A percentile compares a stretch with the other conserved stretches of the same genome.
These are phyloP conservation scores for Globisporangium yorkense DNA, from an alignment of 352 stramenopile genomes.

Conservation along the genomic window DNA sequence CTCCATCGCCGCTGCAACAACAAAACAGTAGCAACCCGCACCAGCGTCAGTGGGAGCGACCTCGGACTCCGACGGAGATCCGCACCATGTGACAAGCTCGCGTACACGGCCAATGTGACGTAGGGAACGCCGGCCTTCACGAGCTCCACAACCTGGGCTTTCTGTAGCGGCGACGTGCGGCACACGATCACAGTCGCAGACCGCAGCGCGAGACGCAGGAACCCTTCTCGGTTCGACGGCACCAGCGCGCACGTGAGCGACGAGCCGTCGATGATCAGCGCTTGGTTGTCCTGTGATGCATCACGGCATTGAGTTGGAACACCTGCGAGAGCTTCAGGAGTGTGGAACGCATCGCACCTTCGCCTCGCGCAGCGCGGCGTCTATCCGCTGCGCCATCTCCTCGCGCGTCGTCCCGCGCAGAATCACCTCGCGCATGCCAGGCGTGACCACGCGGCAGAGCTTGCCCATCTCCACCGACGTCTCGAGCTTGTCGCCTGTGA, in stretches of 20 bases:
- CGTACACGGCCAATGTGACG: constrained; percentile 92
- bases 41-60: background rate
- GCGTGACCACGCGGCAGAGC: constrained; percentile 77
- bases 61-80: no score
- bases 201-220: constrained; percentile 59
- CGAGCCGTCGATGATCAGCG: constrained; percentile 59
- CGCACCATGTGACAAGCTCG: background rate
- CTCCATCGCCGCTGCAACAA: constrained; percentile 91
- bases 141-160: constrained; percentile 91
- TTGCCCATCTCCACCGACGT: constrained; percentile 98
- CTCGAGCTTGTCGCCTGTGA: constrained; percentile 97
- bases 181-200: constrained; percentile 87
- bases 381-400: constrained; percentile 47
- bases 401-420: constrained; percentile 35
- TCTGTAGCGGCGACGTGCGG: constrained; percentile 86
- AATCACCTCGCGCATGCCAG: constrained; percentile 77
- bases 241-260: constrained; percentile 56
- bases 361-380: constrained; percentile 38
- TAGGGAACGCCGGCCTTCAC: constrained; percentile 79
- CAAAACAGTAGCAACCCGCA: background rate
- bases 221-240: constrained; percentile 47
- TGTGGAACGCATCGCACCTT: constrained; percentile 14
- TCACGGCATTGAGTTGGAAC: no score
- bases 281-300: constrained; percentile 46
- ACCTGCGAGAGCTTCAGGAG: no score